Conservation (phyloP, 331 rosid species). For the Erythrophleum ivorense region DNA sequence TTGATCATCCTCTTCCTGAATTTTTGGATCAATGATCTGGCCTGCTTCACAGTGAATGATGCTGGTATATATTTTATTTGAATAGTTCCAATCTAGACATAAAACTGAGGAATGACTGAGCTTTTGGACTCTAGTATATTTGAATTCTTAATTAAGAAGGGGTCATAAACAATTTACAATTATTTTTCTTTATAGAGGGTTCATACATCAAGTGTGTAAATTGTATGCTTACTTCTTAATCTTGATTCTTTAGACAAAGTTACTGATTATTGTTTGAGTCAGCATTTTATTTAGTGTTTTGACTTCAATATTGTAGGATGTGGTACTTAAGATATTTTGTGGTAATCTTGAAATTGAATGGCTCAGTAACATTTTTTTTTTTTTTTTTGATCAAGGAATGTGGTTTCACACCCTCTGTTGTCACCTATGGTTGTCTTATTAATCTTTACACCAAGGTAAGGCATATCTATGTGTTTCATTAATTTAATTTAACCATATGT, state of each 20-base stretch:
- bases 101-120: conserved; percentile 1
- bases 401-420: conserved; percentile 88
- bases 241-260: conserved; percentile 10
- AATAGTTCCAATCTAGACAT: not conserved
- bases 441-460: conserved; percentile 88
- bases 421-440: conserved; percentile 92
- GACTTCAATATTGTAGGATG: conserved; percentile 25
- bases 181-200: conserved; percentile 3
- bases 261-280: conserved; percentile 8
- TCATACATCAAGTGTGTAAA: conserved; percentile 23
- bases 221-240: conserved; percentile 7
- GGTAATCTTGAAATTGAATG: conserved; percentile 30
- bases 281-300: conserved; percentile 19
- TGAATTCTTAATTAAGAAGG: conserved; percentile 6
- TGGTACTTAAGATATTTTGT: conserved; percentile 2
- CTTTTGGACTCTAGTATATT: not conserved
- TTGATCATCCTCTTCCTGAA: not conserved
- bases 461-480: conserved; percentile 19
- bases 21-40: not conserved
- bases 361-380: conserved; percentile 12
- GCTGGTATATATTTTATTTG: not conserved
- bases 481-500: not conserved
- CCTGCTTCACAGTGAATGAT: conserved; percentile 2
- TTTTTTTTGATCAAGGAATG: conserved; percentile 68
- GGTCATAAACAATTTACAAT: not conserved